phyloP scores from a whole-genome alignment of 768 basidiomycete species.

The Russula foetens region DNA sequence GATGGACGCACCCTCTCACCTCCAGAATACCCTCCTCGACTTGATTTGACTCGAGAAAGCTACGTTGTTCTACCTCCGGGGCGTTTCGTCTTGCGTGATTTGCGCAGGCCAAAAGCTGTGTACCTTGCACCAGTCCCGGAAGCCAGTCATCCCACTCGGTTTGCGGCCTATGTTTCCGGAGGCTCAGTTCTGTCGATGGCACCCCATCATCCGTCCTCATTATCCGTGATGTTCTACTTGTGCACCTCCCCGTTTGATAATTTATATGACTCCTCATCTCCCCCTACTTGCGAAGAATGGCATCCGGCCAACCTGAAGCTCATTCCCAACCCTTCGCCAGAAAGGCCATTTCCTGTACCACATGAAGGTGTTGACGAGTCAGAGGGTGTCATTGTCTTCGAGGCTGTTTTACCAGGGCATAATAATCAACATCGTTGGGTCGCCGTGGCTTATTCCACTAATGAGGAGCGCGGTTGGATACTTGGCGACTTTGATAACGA shows the following conservation, averaged over 20 bases:
- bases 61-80: constrained; percentile 34
- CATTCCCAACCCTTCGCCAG: constrained; percentile 51
- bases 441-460: constrained; percentile 43
- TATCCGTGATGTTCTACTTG: constrained; percentile 39
- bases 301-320: constrained; percentile 46
- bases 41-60: constrained; percentile 3
- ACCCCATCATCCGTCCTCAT: constrained; percentile 39
- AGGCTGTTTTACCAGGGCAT: constrained; percentile 34
- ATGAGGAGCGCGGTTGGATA: constrained; percentile 53
- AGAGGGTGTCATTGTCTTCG: constrained; percentile 62
- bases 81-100: constrained; percentile 34
- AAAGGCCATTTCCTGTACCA: constrained; percentile 53
- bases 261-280: neutral
- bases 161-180: constrained; percentile 53
- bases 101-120: constrained; percentile 35
- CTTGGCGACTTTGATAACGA: constrained; percentile 42
- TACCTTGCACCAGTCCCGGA: constrained; percentile 44
- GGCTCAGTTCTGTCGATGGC: constrained; percentile 45
- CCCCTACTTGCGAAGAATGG: constrained; percentile 19
- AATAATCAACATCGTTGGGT: constrained; percentile 34
- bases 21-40: neutral
- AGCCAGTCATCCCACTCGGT: constrained; percentile 24
- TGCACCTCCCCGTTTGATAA: constrained; percentile 30
- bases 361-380: constrained; percentile 66
- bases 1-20: constrained; percentile 46